A percentile compares a stretch with the other conserved stretches of the same genome.
These are phyloP conservation scores for Gossypium mustelinum DNA, from an alignment of 345 rosid genomes.

Conservation along the genomic window DNA sequence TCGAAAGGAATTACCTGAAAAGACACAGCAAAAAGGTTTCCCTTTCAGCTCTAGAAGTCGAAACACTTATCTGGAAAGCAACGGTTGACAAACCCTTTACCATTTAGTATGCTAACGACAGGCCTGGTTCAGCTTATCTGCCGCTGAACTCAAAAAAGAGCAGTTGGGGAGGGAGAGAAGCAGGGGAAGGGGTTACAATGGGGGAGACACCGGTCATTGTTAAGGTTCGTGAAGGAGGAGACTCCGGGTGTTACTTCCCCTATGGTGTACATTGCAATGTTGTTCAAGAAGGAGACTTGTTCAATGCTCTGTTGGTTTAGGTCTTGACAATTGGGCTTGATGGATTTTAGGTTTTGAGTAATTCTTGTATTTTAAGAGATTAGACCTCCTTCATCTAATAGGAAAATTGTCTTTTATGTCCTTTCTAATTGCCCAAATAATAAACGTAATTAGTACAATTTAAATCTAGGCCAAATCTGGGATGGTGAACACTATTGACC, in stretches of 20 bases:
- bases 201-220: conserved; percentile 86
- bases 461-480: accelerated
- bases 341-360: no score
- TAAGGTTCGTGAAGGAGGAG: conserved; percentile 97
- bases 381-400: no score
- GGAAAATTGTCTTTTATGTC: no score
- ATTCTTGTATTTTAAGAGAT: no score
- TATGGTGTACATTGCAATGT: conserved; percentile 91
- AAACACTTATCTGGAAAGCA: conserved; percentile 95
- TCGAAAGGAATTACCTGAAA: conserved; percentile 65
- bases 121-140: conserved; percentile 92
- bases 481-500: no score
- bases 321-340: no score
- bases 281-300: conserved; percentile 37
- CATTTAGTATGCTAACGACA: conserved; percentile 94
- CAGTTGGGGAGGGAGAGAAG: conserved; percentile 28
- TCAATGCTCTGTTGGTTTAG: no score
- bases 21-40: conserved; percentile 50
- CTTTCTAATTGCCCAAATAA: no score
- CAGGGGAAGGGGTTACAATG: conserved; percentile 57
- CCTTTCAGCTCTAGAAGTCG: conserved; percentile 64
- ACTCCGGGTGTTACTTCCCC: conserved; percentile 98
- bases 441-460: no score
- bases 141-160: conserved; percentile 42
- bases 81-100: conserved; percentile 87